These are phyloP conservation scores for Sporothrix brunneoviolacea DNA, from an alignment of 2,329 filamentous ascomycete genomes.

Conservation along the genomic window DNA sequence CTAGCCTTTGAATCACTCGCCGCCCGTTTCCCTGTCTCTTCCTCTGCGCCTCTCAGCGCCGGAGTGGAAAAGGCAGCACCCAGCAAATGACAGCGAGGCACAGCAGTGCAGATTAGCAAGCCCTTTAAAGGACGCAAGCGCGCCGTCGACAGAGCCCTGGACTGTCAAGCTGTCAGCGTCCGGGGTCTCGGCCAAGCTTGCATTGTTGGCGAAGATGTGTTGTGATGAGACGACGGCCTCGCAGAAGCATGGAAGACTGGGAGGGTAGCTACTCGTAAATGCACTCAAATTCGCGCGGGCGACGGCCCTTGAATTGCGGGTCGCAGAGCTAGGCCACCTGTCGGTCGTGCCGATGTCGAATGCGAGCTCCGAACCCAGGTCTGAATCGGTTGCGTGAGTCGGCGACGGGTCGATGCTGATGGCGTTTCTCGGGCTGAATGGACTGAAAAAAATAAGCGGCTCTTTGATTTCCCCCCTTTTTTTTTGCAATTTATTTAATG, in stretches of 20 bases:
- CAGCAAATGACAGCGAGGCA: too few relatives aligned
- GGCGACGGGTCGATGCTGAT: too few relatives aligned
- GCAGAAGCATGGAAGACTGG: not conserved
- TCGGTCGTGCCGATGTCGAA: not conserved
- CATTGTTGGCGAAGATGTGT: not conserved
- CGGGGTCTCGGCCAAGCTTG: not conserved
- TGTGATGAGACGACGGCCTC: not conserved
- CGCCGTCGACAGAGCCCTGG: not conserved
- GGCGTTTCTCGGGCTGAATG: conserved; percentile 1
- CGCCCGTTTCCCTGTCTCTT: too few relatives aligned
- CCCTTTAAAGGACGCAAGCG: too few relatives aligned
- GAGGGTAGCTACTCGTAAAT: too few relatives aligned
- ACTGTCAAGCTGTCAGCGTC: not conserved
- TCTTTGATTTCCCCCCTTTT: not conserved
- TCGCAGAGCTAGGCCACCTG: not conserved
- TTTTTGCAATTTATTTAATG: conserved; percentile 2
- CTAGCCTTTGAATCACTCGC: not conserved
- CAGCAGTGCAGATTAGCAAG: too few relatives aligned
- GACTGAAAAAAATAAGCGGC: not conserved
- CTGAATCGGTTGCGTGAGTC: too few relatives aligned
- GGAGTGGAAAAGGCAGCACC: too few relatives aligned
- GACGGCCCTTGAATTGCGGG: not conserved
- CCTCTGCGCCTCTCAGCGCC: too few relatives aligned
- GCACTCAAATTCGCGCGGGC: too few relatives aligned
- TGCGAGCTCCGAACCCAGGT: not conserved